Evolutionary conservation across 805 yeast genomes (phyloP).

Genomic region (Priceomyces carsonii): DNA sequence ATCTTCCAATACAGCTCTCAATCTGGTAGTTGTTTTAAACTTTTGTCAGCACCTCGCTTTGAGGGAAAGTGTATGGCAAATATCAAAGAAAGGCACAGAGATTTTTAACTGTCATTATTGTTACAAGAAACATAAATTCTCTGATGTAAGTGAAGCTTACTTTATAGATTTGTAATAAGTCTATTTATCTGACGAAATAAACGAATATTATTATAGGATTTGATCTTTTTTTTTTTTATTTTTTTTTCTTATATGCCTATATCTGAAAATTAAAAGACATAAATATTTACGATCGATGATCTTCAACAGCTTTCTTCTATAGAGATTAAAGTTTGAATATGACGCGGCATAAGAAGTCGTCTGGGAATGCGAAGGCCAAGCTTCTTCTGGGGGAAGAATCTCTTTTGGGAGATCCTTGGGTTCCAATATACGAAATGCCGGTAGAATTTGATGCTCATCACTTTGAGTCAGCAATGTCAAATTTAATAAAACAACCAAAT

Average conservation of each 20-base stretch:
- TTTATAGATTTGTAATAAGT: constrained; percentile 35
- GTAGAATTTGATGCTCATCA: constrained; percentile 55
- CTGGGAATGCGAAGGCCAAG: constrained; percentile 7
- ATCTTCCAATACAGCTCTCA: constrained; percentile 13
- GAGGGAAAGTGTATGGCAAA: constrained; percentile 42
- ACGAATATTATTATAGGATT: too few relatives aligned
- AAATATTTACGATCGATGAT: too few relatives aligned
- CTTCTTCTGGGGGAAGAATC: constrained; percentile 30
- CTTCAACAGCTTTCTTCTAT: too few relatives aligned
- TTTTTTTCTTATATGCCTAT: neutral
- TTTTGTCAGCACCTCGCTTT: constrained; percentile 44
- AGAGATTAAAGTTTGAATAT: neutral
- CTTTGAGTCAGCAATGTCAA: constrained; percentile 75
- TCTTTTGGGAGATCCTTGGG: constrained; percentile 61
- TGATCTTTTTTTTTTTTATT: constrained; percentile 1
- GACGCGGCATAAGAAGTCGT: constrained; percentile 8
- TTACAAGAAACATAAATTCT: constrained; percentile 41
- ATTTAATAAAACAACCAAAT: constrained; percentile 79
- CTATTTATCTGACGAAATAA: too few relatives aligned
- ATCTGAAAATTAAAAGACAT: too few relatives aligned
- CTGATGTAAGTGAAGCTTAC: constrained; percentile 41
- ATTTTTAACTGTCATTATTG: constrained; percentile 47
- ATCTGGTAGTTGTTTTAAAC: constrained; percentile 44
- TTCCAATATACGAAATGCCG: constrained; percentile 50
- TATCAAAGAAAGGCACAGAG: constrained; percentile 39